These are phyloP conservation scores for Omphalea diandra DNA, from an alignment of 441 rosid species.

Conservation along the genomic window DNA sequence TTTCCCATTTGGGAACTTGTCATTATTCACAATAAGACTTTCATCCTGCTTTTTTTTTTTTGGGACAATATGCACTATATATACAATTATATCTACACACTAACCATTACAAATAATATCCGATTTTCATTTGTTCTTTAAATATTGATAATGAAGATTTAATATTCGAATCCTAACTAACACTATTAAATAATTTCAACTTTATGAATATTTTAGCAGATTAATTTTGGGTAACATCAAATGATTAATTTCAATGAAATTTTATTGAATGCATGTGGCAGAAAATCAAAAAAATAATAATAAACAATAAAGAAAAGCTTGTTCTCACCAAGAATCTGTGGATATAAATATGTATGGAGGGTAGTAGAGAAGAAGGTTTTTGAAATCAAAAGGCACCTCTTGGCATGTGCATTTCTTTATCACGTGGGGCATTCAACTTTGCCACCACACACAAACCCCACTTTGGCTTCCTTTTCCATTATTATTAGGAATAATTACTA, in stretches of 20 bases:
- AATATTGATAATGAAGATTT: too few relatives aligned
- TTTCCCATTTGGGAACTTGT: background rate
- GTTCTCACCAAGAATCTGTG: background rate
- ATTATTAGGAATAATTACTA: too few relatives aligned
- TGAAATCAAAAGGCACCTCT: slow-evolving; percentile 23
- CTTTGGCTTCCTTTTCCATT: slow-evolving; percentile 14
- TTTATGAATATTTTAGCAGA: too few relatives aligned
- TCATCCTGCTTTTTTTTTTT: too few relatives aligned
- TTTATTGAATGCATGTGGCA: background rate
- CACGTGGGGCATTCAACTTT: slow-evolving; percentile 37
- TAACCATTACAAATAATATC: too few relatives aligned
- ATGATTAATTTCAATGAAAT: too few relatives aligned
- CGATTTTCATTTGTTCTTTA: too few relatives aligned
- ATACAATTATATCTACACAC: too few relatives aligned
- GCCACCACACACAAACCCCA: slow-evolving; percentile 40
- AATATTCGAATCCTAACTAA: too few relatives aligned
- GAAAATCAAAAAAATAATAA: background rate
- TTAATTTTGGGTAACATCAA: too few relatives aligned
- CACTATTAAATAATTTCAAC: too few relatives aligned
- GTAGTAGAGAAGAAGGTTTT: background rate
- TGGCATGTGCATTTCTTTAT: slow-evolving; percentile 40
- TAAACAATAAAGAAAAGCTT: background rate
- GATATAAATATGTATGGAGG: background rate
- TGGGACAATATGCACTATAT: too few relatives aligned
- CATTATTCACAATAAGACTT: background rate